These are phyloP conservation scores for Penicillium antarcticum DNA, from an alignment of 495 filamentous ascomycete genomes.

Conservation along the genomic window DNA sequence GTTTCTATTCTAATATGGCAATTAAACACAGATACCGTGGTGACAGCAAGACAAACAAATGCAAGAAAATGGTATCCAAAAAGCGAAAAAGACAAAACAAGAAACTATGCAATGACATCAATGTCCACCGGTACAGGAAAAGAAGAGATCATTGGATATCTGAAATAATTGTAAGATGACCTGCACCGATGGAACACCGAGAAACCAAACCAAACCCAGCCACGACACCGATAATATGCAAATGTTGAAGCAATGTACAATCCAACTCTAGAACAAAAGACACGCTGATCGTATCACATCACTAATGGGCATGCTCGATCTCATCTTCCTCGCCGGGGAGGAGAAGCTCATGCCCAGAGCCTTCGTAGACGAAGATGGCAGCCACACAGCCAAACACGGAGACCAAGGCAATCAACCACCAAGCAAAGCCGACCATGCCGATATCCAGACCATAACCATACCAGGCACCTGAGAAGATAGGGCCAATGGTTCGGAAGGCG, in stretches of 20 bases:
- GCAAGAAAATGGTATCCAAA: conserved; percentile 4
- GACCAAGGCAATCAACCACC: conserved; percentile 66
- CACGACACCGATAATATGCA: conserved; percentile 27
- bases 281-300: conserved; percentile 15
- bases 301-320: conserved; percentile 18
- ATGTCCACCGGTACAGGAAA: neutral
- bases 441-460: conserved; percentile 68
- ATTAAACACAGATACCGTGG: too few species aligned
- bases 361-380: conserved; percentile 68
- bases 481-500: conserved; percentile 70
- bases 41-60: neutral
- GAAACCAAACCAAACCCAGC: conserved; percentile 2
- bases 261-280: conserved; percentile 6
- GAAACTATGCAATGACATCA: neutral
- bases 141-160: neutral
- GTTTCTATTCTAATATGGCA: neutral
- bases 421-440: conserved; percentile 73
- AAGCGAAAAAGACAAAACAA: neutral
- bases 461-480: conserved; percentile 65
- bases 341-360: conserved; percentile 67
- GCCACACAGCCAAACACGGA: conserved; percentile 59
- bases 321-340: conserved; percentile 66
- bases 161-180: neutral
- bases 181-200: neutral
- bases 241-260: conserved; percentile 25